Evolutionary conservation across 108 stramenopile species (phyloP), one percentile per base, ranked within the genome.

Genomic region (Pseudonitzschia multiseries): DNA sequence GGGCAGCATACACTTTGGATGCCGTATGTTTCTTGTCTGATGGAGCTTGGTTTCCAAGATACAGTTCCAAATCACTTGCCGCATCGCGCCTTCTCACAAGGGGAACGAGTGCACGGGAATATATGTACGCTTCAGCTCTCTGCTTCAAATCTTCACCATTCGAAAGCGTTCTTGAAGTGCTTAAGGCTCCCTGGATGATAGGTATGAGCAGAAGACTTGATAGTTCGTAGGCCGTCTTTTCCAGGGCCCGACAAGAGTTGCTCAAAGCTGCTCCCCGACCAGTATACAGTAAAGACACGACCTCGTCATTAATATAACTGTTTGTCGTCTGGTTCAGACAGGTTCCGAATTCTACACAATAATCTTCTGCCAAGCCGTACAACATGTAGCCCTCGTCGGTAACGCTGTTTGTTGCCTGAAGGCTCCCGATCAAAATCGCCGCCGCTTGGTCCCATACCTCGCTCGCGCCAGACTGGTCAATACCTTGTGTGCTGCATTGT

Each of bases 291-390:
- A 90, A 64, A 17, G 73, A 59, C 1, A 86, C 66, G 13, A 94
- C 72, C 48, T 74, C 65, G 46, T 88, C 86, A 54, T 91, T 91
- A 5, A 82, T 51, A 28, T 75, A 33, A 14, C 86, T 81, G 40
- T 75, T 75, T 17, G 77, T 57, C 0, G 22, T 67, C 14, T 68
- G 48, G 8, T 71, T 48, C 15, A 64, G 41, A 72, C 93, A 94
- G 31, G 90, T 91, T n/a, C 69, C 71, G 69, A 91, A 94, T 29
- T 88, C 83, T 8, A 54, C 65, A 68, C 93, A 94, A 66, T 87
- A 70, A 15, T 88, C 70, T 43, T 89, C 85, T 1, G 88, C 84
- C 36, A 94, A 71, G 57, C 77, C 81, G 71, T 83, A 87, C 28
- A 84, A 68, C 70, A 89, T 72, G 56, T 70, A 76, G 48, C 93